phyloP scores from a whole-genome alignment of 441 rosid genomes.

The Pelargonium myrrhifolium region DNA sequence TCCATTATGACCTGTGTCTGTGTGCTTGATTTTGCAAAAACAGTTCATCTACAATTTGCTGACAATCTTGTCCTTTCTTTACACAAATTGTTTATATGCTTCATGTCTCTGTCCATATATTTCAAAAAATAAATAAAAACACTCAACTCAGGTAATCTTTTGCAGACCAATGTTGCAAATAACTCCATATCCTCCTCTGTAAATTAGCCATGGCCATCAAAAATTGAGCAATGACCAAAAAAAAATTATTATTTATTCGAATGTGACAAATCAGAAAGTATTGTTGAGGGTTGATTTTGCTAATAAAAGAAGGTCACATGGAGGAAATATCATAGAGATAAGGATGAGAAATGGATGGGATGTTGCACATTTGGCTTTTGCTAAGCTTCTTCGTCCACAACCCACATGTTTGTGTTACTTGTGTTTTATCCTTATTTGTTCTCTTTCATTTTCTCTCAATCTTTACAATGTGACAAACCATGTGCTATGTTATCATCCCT shows the following conservation, averaged over 20 bases:
- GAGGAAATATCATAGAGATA: not conserved
- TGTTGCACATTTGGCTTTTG: conserved; percentile 1
- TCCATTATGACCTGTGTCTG: not conserved
- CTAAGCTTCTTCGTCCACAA: not conserved
- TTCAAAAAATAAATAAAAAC: not conserved
- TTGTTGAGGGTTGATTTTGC: not conserved
- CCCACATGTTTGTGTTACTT: not conserved
- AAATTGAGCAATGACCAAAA: too few relatives aligned
- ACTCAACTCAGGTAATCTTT: not conserved
- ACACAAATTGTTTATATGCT: not conserved
- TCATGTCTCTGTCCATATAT: not conserved
- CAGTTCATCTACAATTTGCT: not conserved
- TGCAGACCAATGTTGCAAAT: not conserved
- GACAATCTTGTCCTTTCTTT: not conserved
- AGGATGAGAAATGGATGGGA: not conserved
- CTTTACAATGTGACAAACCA: not conserved
- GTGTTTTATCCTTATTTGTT: not conserved
- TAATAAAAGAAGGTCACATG: not conserved
- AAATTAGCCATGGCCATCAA: too few relatives aligned
- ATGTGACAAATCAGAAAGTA: too few relatives aligned
- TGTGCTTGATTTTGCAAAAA: not conserved
- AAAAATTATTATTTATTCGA: too few relatives aligned
- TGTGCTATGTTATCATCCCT: not conserved
- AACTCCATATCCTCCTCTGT: too few relatives aligned
- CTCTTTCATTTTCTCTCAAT: not conserved